Percentiles rank a stretch among this genome's conserved stretches.
These are phyloP conservation scores for Isabelozyma heimii DNA, from an alignment of 805 yeast genomes.

Conservation along the genomic window DNA sequence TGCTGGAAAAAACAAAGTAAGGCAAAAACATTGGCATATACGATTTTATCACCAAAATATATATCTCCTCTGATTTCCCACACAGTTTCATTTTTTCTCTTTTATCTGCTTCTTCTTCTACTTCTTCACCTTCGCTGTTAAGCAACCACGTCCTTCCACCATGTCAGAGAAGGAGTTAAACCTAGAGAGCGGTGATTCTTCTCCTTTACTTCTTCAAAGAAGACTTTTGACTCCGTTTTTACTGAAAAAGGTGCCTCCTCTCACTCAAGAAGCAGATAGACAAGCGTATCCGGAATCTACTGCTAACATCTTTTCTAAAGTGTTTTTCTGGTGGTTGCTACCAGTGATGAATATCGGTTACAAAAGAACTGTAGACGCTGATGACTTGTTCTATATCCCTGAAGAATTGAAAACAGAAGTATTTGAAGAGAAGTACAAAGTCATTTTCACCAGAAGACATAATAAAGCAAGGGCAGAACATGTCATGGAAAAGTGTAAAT, in stretches of 20 bases:
- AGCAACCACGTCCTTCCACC: too few relatives aligned
- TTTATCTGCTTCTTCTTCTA: too few relatives aligned
- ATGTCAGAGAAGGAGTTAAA: too few relatives aligned
- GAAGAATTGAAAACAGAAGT: conserved; percentile 28
- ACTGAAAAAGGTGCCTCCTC: conserved; percentile 34
- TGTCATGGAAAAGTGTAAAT: conserved; percentile 19
- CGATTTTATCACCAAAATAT: too few relatives aligned
- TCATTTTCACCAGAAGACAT: conserved; percentile 5
- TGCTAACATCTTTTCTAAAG: conserved; percentile 34
- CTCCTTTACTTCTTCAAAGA: conserved; percentile 3
- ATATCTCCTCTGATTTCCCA: too few relatives aligned
- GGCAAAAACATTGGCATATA: too few relatives aligned
- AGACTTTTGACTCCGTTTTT: conserved; percentile 7
- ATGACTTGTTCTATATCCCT: conserved; percentile 46
- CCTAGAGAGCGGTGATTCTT: conserved; percentile 20
- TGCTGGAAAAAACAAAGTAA: too few relatives aligned
- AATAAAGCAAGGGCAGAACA: conserved; percentile 12
- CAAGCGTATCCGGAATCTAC: conserved; percentile 33
- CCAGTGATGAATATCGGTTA: conserved; percentile 64
- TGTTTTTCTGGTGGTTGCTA: conserved; percentile 62
- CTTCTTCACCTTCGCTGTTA: too few relatives aligned
- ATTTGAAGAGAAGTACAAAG: conserved; percentile 12
- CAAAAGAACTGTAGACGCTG: conserved; percentile 59
- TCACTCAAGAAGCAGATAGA: conserved; percentile 46
- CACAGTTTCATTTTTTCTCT: too few relatives aligned